Evolutionary conservation across 2,329 filamentous ascomycete genomes (phyloP).

Genomic region (Diaporthe citri): DNA sequence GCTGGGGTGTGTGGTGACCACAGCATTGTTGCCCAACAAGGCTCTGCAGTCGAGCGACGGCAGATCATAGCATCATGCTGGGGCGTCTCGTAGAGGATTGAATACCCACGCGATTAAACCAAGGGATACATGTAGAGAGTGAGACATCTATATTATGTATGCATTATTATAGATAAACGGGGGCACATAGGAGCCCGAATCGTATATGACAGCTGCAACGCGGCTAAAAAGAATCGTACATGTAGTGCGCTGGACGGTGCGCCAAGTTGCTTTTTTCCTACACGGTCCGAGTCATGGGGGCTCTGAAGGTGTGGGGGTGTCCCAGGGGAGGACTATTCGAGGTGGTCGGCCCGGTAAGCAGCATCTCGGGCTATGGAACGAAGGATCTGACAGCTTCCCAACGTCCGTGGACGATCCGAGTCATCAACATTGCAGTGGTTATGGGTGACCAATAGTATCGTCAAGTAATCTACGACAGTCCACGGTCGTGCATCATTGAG

Average conservation of each 20-base stretch:
- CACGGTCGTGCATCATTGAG: not conserved
- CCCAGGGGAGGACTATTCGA: not conserved
- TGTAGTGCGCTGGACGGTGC: too few relatives aligned
- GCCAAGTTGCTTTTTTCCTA: conserved; percentile 9
- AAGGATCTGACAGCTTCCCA: not conserved
- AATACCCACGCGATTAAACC: not conserved
- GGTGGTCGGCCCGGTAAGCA: conserved; percentile 14
- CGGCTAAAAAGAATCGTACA: not conserved
- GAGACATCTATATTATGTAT: not conserved
- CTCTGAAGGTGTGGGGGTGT: not conserved
- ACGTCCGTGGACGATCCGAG: not conserved
- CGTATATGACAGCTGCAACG: not conserved
- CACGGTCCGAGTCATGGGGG: not conserved
- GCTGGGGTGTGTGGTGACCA: conserved; percentile 64
- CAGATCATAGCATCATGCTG: conserved; percentile 20
- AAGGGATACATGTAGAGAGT: not conserved
- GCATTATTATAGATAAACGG: not conserved
- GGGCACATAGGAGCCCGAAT: not conserved
- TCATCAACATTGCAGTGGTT: not conserved
- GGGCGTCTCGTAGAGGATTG: not conserved
- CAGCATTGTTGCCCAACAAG: conserved; percentile 59
- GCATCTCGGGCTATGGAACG: not conserved
- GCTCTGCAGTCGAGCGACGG: conserved; percentile 53
- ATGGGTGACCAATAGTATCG: not conserved
- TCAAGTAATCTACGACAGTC: too few relatives aligned